Conservation (phyloP, 179 eudicot genomes). For the Silene noctiflora region DNA sequence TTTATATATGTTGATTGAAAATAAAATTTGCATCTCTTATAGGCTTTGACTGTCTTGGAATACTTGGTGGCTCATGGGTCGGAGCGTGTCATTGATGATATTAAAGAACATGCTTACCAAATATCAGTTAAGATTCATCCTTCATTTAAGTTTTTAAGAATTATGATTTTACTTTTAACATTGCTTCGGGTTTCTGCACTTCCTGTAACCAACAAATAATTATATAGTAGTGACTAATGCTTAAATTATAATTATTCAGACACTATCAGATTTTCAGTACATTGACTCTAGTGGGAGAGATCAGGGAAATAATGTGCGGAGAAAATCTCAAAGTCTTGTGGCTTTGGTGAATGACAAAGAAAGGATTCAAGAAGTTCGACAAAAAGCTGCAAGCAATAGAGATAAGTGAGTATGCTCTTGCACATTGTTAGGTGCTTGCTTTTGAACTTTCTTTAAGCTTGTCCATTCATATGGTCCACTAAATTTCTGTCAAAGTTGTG, state of each 20-base stretch:
- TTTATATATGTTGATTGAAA: conserved; percentile 8
- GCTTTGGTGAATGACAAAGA: conserved; percentile 91
- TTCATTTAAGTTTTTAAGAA: conserved; percentile 13
- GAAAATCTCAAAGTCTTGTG: conserved; percentile 92
- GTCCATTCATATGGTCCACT: not conserved
- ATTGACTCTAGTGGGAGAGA: conserved; percentile 94
- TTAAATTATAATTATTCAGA: conserved; percentile 38
- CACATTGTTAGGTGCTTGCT: not conserved
- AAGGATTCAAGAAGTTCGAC: conserved; percentile 84
- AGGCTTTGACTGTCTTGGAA: conserved; percentile 93
- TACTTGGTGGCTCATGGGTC: conserved; percentile 96
- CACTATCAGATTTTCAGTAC: conserved; percentile 87
- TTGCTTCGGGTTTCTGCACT: not conserved
- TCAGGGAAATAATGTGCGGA: conserved; percentile 90
- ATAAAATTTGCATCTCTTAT: conserved; percentile 20
- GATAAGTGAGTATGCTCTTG: conserved; percentile 71
- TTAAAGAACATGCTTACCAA: conserved; percentile 90
- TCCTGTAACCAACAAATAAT: not conserved
- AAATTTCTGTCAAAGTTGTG: not conserved
- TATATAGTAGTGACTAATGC: conserved; percentile 1
- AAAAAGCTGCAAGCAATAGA: conserved; percentile 90
- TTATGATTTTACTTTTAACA: conserved; percentile 6
- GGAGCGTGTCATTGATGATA: conserved; percentile 92
- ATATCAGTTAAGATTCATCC: conserved; percentile 54
- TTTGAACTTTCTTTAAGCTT: not conserved